Conservation (phyloP, 2,329 filamentous ascomycete species). For the Cryphonectria parasitica region DNA sequence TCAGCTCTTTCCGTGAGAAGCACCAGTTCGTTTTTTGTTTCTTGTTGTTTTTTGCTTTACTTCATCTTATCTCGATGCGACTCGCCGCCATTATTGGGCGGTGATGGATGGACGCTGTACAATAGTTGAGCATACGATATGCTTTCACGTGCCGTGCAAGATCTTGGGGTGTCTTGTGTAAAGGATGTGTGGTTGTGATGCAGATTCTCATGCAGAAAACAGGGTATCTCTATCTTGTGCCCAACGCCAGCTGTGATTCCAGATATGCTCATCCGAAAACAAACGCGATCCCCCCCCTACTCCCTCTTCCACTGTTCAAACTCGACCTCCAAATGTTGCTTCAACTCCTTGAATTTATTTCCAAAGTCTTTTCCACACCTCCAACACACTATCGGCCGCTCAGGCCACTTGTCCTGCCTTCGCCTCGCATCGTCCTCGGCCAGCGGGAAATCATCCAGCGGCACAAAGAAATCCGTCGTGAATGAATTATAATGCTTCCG, state of each 20-base stretch:
- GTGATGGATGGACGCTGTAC: neutral
- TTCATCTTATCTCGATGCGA: neutral
- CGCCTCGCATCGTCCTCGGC: constrained; percentile 65
- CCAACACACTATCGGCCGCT: constrained; percentile 78
- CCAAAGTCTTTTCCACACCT: constrained; percentile 75
- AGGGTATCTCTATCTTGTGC: neutral
- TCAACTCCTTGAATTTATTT: constrained; percentile 73
- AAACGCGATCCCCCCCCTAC: constrained; percentile 32
- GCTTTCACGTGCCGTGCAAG: neutral
- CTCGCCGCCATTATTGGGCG: neutral
- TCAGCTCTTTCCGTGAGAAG: neutral
- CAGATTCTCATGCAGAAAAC: neutral
- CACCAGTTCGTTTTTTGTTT: neutral
- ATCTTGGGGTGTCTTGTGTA: neutral
- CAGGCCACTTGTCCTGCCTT: constrained; percentile 62
- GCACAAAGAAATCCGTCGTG: constrained; percentile 80
- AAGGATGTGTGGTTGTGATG: neutral
- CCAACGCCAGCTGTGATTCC: constrained; percentile 14
- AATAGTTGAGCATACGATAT: neutral
- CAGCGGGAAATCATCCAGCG: constrained; percentile 79
- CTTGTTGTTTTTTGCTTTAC: neutral
- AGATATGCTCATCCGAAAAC: neutral
- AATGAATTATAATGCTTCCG: constrained; percentile 94
- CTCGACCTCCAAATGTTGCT: constrained; percentile 68
- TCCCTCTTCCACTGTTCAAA: constrained; percentile 55